Percentiles rank a stretch among this genome's conserved stretches.
phyloP scores from a whole-genome alignment of 164 flowering plant genomes.

The Magnolia changhungtana region DNA sequence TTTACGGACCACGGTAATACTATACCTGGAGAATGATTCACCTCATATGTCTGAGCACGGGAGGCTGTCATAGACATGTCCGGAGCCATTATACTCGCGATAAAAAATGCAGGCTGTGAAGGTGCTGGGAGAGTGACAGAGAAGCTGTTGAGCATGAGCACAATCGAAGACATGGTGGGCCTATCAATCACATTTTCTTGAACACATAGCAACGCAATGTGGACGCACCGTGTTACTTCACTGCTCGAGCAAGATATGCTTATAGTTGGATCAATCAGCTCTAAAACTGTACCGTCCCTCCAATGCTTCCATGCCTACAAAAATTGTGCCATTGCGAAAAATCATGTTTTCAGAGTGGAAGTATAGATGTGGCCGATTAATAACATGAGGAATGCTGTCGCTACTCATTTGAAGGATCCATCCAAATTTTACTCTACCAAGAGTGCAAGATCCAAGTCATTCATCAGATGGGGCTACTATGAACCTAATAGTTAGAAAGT shows the following conservation, averaged over 20 bases:
- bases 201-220: slow-evolving; percentile 31
- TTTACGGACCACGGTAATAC: too few relatives aligned
- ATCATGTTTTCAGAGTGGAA: too few relatives aligned
- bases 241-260: neutral
- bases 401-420: too few relatives aligned
- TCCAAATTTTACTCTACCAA: too few relatives aligned
- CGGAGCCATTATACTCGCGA: neutral
- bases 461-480: too few relatives aligned
- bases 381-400: too few relatives aligned
- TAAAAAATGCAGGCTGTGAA: slow-evolving; percentile 18
- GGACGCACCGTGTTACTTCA: slow-evolving; percentile 28
- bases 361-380: too few relatives aligned
- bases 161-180: slow-evolving; percentile 30
- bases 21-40: too few relatives aligned
- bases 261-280: slow-evolving; percentile 6
- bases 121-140: slow-evolving; percentile 17
- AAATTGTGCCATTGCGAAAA: neutral
- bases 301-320: slow-evolving; percentile 3
- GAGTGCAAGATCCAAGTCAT: too few relatives aligned
- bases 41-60: too few relatives aligned
- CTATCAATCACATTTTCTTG: slow-evolving; percentile 21
- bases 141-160: slow-evolving; percentile 20
- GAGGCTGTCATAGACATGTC: too few relatives aligned
- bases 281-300: neutral
- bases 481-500: too few relatives aligned